phyloP scores from a whole-genome alignment of 2,329 filamentous ascomycete genomes.

The Phialemoniopsis sp. region DNA sequence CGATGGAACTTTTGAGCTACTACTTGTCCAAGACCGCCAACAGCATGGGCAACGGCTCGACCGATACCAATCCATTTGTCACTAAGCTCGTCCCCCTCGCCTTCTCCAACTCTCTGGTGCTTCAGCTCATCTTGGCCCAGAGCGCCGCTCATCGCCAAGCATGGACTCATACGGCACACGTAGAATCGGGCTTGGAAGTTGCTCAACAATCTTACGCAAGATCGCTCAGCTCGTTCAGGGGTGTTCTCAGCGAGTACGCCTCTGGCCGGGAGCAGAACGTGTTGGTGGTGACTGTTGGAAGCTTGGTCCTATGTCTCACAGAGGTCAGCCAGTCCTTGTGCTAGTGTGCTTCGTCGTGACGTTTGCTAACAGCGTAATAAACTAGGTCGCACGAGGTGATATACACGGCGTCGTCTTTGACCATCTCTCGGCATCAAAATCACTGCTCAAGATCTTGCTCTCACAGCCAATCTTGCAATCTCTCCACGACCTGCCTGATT shows the following conservation, averaged over 20 bases:
- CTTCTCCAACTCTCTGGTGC: constrained; percentile 37
- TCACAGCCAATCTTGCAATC: constrained; percentile 19
- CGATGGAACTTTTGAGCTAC: constrained; percentile 38
- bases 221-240: no score
- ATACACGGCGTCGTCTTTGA: constrained; percentile 39
- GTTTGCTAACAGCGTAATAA: no score
- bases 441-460: constrained; percentile 14
- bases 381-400: constrained; percentile 29
- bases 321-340: constrained; percentile 26
- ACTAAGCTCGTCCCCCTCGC: constrained; percentile 39
- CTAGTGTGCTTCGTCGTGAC: no score
- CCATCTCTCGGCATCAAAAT: constrained; percentile 38
- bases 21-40: constrained; percentile 38
- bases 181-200: no score
- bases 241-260: no score
- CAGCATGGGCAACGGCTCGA: constrained; percentile 43
- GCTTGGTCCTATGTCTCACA: constrained; percentile 39
- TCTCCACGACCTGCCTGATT: constrained; percentile 32
- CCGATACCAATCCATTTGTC: constrained; percentile 38
- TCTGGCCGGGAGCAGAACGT: no score
- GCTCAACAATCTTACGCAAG: no score
- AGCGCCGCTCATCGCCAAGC: constrained; percentile 28
- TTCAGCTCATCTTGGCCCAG: constrained; percentile 42
- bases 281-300: constrained; percentile 37
- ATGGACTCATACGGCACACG: no score